A percentile compares a stretch with the other conserved stretches of the same genome.
phyloP scores from a whole-genome alignment of 129 eudicot genomes.

The Artemisia tridentata region DNA sequence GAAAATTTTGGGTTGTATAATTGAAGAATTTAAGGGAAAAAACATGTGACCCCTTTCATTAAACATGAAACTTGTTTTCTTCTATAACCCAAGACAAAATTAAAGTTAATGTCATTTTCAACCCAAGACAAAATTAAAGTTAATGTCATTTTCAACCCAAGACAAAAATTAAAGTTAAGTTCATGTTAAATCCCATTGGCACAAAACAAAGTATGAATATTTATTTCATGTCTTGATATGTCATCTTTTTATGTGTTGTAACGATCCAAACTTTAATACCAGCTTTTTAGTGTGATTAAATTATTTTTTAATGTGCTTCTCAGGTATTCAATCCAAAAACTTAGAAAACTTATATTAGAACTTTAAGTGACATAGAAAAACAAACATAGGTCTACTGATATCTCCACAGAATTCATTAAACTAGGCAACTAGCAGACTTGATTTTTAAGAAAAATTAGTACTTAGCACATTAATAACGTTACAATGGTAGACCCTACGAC shows the following conservation, averaged over 20 bases:
- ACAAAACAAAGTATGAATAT: neutral
- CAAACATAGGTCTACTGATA: no score
- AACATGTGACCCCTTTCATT: constrained; percentile 23
- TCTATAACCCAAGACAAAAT: constrained; percentile 15
- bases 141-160: constrained; percentile 33
- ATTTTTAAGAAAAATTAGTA: no score
- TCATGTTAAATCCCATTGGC: constrained; percentile 9
- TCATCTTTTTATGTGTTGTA: neutral
- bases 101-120: constrained; percentile 33
- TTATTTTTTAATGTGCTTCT: no score
- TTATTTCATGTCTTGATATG: constrained; percentile 14
- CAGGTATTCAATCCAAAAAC: no score
- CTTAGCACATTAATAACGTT: no score
- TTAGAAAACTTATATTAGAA: no score
- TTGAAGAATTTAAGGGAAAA: constrained; percentile 20
- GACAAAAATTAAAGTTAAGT: no score
- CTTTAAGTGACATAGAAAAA: no score
- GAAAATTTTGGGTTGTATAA: constrained; percentile 20
- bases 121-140: constrained; percentile 19
- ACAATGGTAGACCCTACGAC: no score
- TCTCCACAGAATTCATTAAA: no score
- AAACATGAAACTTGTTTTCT: constrained; percentile 32
- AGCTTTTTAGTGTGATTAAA: no score
- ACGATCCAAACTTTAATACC: neutral
- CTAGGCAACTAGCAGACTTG: no score